These are phyloP conservation scores for Ogataea populi-albae DNA, from an alignment of 805 yeast species.

Conservation along the genomic window DNA sequence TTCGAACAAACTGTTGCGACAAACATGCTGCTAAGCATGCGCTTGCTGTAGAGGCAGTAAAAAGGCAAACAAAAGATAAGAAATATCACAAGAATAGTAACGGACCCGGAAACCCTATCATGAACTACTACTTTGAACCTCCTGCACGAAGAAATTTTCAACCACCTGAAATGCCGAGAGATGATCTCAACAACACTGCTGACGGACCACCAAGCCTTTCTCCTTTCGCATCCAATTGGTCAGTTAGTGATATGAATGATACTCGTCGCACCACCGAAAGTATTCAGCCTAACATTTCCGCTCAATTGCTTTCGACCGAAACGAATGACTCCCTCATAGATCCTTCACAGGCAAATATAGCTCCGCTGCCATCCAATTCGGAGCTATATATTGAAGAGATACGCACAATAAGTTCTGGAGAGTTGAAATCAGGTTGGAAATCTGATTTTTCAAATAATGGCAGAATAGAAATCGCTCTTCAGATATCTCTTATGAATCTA, in stretches of 20 bases:
- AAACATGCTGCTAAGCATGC: constrained; percentile 52
- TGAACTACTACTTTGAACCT: constrained; percentile 28
- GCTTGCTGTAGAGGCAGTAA: constrained; percentile 40
- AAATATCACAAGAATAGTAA: constrained; percentile 29
- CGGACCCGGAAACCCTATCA: constrained; percentile 25
- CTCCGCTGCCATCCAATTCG: constrained; percentile 14
- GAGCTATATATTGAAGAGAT: constrained; percentile 65
- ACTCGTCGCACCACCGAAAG: too few species aligned
- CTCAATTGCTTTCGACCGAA: constrained; percentile 1
- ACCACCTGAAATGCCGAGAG: constrained; percentile 4
- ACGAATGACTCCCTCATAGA: constrained; percentile 4
- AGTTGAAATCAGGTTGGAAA: constrained; percentile 91
- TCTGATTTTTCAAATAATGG: constrained; percentile 82
- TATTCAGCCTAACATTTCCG: constrained; percentile 6
- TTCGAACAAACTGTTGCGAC: constrained; percentile 56
- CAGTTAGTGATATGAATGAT: constrained; percentile 15
- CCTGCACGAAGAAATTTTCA: constrained; percentile 18
- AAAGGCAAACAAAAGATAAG: constrained; percentile 25
- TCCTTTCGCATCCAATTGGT: constrained; percentile 30
- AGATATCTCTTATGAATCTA: constrained; percentile 57
- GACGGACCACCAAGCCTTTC: constrained; percentile 17
- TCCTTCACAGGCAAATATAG: constrained; percentile 2
- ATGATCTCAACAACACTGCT: constrained; percentile 1
- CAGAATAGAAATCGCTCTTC: constrained; percentile 73
- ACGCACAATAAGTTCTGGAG: constrained; percentile 73